phyloP scores from a whole-genome alignment of 345 rosid species.

The Moricandia arvensis region DNA sequence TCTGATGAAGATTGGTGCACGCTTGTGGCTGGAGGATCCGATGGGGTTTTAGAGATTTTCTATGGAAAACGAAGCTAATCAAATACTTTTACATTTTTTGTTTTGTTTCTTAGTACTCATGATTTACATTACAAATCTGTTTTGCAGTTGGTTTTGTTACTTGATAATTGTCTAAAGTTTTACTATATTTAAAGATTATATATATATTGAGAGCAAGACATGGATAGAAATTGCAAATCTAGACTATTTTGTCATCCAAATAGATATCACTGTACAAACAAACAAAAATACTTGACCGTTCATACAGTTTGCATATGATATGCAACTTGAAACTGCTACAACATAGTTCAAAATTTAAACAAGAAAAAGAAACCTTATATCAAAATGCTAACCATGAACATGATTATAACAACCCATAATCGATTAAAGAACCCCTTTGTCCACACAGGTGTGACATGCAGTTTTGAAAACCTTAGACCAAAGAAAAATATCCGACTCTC shows the following conservation, averaged over 20 bases:
- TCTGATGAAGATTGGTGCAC: constrained; percentile 57
- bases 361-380: background rate
- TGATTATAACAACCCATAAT: background rate
- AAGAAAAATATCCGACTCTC: background rate
- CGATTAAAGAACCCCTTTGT: background rate
- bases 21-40: constrained; percentile 79
- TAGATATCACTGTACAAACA: background rate
- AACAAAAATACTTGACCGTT: background rate
- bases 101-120: background rate
- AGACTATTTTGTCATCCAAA: background rate
- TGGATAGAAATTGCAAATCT: background rate
- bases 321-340: background rate
- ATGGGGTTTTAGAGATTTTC: constrained; percentile 65
- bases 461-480: background rate
- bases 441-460: background rate
- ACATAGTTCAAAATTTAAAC: background rate
- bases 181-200: no score
- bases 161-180: constrained; percentile 9
- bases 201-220: no score
- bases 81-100: background rate
- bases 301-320: background rate
- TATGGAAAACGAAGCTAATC: constrained; percentile 44
- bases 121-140: background rate
- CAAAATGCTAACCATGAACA: background rate
- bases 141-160: background rate